A percentile compares a stretch with the other conserved stretches of the same genome.
These are phyloP conservation scores for Starmerella scarabaei DNA, from an alignment of 805 yeast species.

Conservation along the genomic window DNA sequence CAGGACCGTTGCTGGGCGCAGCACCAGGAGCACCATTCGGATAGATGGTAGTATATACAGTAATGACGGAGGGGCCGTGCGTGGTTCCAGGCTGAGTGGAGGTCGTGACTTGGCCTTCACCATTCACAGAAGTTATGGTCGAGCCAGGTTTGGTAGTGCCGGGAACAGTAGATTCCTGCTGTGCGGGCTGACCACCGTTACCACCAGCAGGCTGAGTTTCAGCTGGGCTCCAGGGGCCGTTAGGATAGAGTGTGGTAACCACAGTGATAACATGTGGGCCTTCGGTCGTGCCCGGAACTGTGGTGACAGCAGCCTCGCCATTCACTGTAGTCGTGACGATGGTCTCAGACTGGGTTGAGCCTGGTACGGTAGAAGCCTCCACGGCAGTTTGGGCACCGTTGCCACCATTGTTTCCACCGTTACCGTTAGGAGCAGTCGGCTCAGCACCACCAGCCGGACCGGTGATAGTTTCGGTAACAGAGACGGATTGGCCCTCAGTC, in stretches of 20 bases:
- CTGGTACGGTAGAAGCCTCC: conserved; percentile 7
- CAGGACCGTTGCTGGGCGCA: background rate
- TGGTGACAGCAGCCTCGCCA: conserved; percentile 1
- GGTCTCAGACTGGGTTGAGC: conserved; percentile 7
- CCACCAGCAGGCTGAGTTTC: background rate
- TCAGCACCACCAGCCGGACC: background rate
- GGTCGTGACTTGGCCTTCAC: background rate
- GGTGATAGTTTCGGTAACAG: background rate
- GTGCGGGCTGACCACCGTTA: background rate
- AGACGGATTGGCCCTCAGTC: background rate
- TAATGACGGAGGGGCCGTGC: background rate
- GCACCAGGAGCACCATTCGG: no score
- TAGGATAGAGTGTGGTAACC: conserved; percentile 5
- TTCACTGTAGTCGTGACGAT: conserved; percentile 1
- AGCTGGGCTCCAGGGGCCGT: background rate
- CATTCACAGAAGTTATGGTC: background rate
- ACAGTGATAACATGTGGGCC: conserved; percentile 8
- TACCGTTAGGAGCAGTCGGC: conserved; percentile 1
- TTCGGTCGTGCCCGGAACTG: conserved; percentile 6
- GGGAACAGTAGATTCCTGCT: background rate
- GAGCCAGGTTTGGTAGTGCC: background rate
- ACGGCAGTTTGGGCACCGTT: no score
- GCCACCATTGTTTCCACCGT: no score
- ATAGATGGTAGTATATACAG: background rate
- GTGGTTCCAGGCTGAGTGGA: background rate